Evolutionary conservation across 352 stramenopile genomes (phyloP), one percentile per base, ranked within the genome.

Genomic region (Pythium sp.): DNA sequence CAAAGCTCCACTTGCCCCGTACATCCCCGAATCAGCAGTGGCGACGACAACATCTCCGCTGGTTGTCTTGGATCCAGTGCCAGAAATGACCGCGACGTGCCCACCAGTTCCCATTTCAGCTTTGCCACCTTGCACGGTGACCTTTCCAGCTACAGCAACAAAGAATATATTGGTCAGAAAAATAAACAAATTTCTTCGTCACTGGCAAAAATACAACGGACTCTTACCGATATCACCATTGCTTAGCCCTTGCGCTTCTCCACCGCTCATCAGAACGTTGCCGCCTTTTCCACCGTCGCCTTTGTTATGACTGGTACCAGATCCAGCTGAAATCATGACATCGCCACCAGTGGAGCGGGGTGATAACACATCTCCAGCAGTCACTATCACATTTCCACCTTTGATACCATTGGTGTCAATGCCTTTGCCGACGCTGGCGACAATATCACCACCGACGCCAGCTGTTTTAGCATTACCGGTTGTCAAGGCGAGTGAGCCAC

Each of bases 371-470:
- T 92, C 78, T 24, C 86, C 86, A 65, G 81, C 86, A 56, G 65
- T 73, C 8, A 99, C 46, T 7, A 65, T 65, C 47, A 98, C 77
- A 62, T 85, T 80, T 22, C 96, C 94, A 55, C 96, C 96, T 66
- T 88, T 86, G 5, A 81, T 86, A 53, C 86, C 83, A 41, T 41
- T 41, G 7, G 80, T 87, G 47, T 87, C 86, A 55, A 91, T 83
- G n/a, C 92, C 92, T 49, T 75, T 81, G 12, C 96, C 96, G 69
- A 96, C 89, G 55, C 58, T 79, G 9, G 97, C 36, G 22, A 73
- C 71, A 46, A 98, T 89, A 55, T 85, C 77, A 15, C 94, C 92
- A 43, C 92, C 95, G 12, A 59, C 30, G 58, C 80, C 67, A 36
- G 86, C 90, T 58, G 82, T 72, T 49, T 78, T 86, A 11, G 87